Evolutionary conservation across 163 green algal species (phyloP).

Genomic region (Scenedesmus sp.): DNA sequence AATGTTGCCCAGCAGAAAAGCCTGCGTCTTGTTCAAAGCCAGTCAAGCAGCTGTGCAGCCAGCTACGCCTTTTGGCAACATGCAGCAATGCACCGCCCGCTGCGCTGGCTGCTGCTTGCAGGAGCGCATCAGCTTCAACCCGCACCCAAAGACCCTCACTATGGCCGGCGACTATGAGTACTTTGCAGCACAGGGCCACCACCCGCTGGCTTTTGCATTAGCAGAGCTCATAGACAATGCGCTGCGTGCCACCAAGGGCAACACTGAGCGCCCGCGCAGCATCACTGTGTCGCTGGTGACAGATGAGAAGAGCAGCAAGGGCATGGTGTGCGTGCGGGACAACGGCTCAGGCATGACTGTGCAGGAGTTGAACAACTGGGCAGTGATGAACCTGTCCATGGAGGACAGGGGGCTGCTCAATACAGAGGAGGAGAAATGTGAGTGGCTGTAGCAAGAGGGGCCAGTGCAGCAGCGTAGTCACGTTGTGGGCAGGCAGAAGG

Average conservation of each 20-base stretch:
- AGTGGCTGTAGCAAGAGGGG: background rate
- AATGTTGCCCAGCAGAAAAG: background rate
- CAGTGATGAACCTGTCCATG: constrained; percentile 91
- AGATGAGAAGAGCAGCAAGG: constrained; percentile 38
- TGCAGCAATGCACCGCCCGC: background rate
- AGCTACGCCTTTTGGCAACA: background rate
- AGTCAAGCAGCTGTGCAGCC: background rate
- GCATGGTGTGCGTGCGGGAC: constrained; percentile 78
- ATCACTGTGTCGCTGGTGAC: constrained; percentile 59
- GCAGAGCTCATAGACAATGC: constrained; percentile 92
- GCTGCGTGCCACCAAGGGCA: constrained; percentile 76
- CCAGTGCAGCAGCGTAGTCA: background rate
- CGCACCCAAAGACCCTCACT: constrained; percentile 90
- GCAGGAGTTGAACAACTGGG: constrained; percentile 84
- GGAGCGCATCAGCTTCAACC: constrained; percentile 84
- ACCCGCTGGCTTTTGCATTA: constrained; percentile 87
- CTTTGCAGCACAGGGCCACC: constrained; percentile 81
- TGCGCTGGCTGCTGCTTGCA: constrained; percentile 17
- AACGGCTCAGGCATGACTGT: constrained; percentile 87
- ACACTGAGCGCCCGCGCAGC: constrained; percentile 19
- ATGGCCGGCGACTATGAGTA: constrained; percentile 91
- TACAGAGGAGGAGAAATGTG: constrained; percentile 34
- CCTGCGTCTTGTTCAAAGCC: background rate
- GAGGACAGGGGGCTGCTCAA: constrained; percentile 78
- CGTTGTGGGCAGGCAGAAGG: background rate